These are phyloP conservation scores for Wickerhamomyces tratensis DNA, from an alignment of 805 yeast species.

Conservation along the genomic window DNA sequence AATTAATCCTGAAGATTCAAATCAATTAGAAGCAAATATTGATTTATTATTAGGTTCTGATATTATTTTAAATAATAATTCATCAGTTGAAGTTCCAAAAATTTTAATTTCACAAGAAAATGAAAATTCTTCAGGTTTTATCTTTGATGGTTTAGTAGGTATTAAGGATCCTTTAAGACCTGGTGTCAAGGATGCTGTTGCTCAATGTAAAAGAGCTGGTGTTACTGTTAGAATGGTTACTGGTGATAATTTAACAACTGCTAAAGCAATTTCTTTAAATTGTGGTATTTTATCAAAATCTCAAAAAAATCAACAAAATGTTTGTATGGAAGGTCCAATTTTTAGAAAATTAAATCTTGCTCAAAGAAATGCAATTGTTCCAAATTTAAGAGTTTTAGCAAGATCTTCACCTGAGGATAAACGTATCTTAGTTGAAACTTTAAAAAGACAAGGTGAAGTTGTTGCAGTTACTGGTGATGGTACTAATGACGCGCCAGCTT, in stretches of 20 bases:
- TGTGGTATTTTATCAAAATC: conserved; percentile 62
- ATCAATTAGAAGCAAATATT: conserved; percentile 33
- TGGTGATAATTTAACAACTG: conserved; percentile 90
- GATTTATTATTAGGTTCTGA: conserved; percentile 28
- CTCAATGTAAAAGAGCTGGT: conserved; percentile 81
- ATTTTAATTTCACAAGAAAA: conserved; percentile 18
- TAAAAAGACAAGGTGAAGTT: conserved; percentile 76
- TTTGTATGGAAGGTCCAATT: conserved; percentile 88
- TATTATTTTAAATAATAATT: conserved; percentile 14
- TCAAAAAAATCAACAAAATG: conserved; percentile 38
- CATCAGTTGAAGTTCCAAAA: conserved; percentile 13
- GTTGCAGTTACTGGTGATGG: conserved; percentile 99
- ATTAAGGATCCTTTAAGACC: conserved; percentile 90
- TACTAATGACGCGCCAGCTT: conserved; percentile 97
- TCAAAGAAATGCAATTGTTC: conserved; percentile 55
- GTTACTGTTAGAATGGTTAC: conserved; percentile 97
- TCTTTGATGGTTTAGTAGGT: conserved; percentile 74
- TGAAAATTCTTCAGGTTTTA: conserved; percentile 25
- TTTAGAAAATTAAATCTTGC: conserved; percentile 58
- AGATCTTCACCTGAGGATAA: conserved; percentile 96
- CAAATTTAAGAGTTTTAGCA: conserved; percentile 75
- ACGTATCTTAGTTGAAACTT: conserved; percentile 71
- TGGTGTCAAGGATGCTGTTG: conserved; percentile 86
- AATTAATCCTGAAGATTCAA: conserved; percentile 16
- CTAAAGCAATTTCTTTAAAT: conserved; percentile 78